phyloP scores from a whole-genome alignment of 2,329 filamentous ascomycete genomes.

The Fusarium miscanthi region DNA sequence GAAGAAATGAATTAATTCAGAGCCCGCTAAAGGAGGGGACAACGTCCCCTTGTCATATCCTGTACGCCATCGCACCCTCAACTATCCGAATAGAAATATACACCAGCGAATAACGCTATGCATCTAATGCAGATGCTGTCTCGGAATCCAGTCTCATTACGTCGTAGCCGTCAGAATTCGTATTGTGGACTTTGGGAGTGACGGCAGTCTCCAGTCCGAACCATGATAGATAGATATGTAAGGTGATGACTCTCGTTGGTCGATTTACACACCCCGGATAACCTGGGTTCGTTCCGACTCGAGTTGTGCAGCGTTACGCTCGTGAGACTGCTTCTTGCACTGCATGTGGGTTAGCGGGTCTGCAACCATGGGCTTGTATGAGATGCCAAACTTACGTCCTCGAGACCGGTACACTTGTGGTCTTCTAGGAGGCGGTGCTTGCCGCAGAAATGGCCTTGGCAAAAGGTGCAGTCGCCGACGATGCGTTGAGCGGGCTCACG shows the following conservation, averaged over 20 bases:
- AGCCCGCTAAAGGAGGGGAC: constrained; percentile 33
- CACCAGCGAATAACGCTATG: constrained; percentile 41
- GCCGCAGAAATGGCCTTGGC: constrained; percentile 91
- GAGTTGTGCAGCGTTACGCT: constrained; percentile 91
- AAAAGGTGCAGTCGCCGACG: constrained; percentile 96
- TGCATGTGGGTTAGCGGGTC: constrained; percentile 46
- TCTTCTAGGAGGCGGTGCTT: constrained; percentile 95
- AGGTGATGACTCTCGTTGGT: constrained; percentile 2
- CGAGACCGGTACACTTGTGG: constrained; percentile 91
- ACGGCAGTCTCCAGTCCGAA: constrained; percentile 34
- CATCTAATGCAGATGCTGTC: constrained; percentile 33
- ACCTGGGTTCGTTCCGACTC: constrained; percentile 93
- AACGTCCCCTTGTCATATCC: constrained; percentile 36
- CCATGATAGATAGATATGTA: neutral
- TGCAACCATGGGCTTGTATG: neutral
- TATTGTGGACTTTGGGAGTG: constrained; percentile 22
- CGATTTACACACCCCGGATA: constrained; percentile 83
- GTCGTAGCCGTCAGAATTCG: constrained; percentile 41
- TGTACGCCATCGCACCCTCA: constrained; percentile 44
- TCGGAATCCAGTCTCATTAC: constrained; percentile 40
- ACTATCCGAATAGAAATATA: constrained; percentile 39
- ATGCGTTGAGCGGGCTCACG: constrained; percentile 89
- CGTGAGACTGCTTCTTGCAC: constrained; percentile 97
- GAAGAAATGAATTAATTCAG: constrained; percentile 40
- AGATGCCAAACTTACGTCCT: constrained; percentile 73